phyloP scores from a whole-genome alignment of 257 asterid species.

The Solanum rostratum region DNA sequence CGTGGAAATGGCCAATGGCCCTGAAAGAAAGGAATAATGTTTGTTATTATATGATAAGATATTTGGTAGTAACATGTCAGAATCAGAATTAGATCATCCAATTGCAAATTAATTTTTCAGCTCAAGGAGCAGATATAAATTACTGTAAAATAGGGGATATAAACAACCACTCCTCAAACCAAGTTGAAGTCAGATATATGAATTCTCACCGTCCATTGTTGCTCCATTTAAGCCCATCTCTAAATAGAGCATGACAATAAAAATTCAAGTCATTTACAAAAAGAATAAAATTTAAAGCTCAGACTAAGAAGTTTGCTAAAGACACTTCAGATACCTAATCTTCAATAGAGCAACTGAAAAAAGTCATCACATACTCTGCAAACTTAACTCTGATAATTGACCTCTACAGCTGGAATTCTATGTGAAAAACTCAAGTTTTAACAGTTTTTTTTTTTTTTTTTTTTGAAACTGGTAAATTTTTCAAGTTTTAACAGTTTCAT shows the following conservation, averaged over 20 bases:
- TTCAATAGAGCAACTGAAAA: not conserved
- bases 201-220: not conserved
- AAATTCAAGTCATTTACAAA: not conserved
- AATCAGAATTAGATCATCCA: not conserved
- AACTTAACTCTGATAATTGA: not conserved
- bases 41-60: not conserved
- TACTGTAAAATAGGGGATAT: not conserved
- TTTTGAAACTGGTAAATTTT: no score
- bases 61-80: not conserved
- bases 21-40: conserved; percentile 13
- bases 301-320: not conserved
- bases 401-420: not conserved
- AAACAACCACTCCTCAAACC: not conserved
- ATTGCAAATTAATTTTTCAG: not conserved
- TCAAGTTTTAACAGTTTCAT: not conserved
- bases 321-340: not conserved
- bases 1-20: conserved; percentile 63
- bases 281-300: not conserved
- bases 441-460: no score
- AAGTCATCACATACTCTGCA: not conserved
- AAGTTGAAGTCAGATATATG: not conserved
- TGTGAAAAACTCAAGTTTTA: not conserved
- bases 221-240: not conserved
- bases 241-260: not conserved
- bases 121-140: not conserved